Base-by-base conservation (phyloP, 73 alveolate genomes). In the Vitrella brassicaformis region DNA sequence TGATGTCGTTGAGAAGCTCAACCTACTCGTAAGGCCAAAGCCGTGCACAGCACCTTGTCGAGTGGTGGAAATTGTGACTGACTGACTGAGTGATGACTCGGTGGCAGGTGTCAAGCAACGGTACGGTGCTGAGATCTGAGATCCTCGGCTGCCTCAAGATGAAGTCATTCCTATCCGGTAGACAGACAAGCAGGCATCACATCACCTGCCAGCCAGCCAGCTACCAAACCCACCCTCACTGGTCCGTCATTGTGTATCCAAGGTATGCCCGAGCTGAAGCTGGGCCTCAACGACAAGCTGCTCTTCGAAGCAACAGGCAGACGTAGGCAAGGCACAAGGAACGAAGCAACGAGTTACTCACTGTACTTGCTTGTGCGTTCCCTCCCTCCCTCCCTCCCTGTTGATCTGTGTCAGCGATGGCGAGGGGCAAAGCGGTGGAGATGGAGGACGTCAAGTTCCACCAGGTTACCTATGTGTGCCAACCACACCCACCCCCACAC, bases 231-330 rank as follows among this genome's bases (percentile, higher is more conserved):
- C n/a, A n/a, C n/a, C n/a, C n/a, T n/a, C n/a, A n/a, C n/a, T n/a
- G n/a, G n/a, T n/a, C n/a, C 25, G 67, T n/a, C 27, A 47, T 47
- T 25, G 14, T 75, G 67, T 25, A 47, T 75, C 46, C 66, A 90
- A 68, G 97, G 97, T 29, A 92, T 92, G 98, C 98, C 98, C 4
- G 94, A 88, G 73, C 86, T 92, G 69, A 92, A 92, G 82, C 85
- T 92, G 68, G 99, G 99, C 31, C 90, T 96, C 47, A 96, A 96
- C 70, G 99, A 96, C 81, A 96, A 96, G 81, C 90, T 85, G 28
- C 90, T 93, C 46, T 94, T 87, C 74, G 98, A 96, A 72, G 96
- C 89, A 71, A 68, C 90, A 25, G 93, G 94, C 29, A 87, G 27
- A 67, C 91, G 18, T 84, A 87, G 71, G 87, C 93, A 22, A 91